Evolutionary conservation across 495 filamentous ascomycete species (phyloP), one percentile per base, ranked within the genome.

Genomic region (Talaromyces borbonicus): DNA sequence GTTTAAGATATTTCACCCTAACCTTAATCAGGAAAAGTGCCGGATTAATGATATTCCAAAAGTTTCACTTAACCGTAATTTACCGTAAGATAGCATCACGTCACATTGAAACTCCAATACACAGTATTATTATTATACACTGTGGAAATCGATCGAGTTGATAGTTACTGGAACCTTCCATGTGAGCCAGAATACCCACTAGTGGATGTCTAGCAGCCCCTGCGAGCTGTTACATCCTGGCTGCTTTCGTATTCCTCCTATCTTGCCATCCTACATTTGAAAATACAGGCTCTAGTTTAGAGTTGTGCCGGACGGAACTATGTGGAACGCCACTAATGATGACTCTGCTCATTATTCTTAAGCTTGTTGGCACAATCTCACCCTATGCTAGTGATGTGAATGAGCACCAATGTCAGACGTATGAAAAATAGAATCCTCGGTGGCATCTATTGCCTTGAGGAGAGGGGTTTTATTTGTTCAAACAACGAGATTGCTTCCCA

Each of bases 301-400:
- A 43, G 40, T 43, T 20, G 46, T 37, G 20, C 35, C 23, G 46
- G 30, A 31, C 19, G n/a, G 18, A 23, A 48, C 19, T 29, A 29
- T 5, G 35, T 36, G 33, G 16, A 37, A 19, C 8, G 16, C 35
- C 23, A 19, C 20, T 39, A 39, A 39, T 39, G 7, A 41, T 48
- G 26, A 39, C 33, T 27, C 46, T 48, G 26, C 33, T 39, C 32
- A 48, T 48, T 20, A 41, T 46, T 46, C n/a, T 46, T 33, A 16
- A n/a, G 31, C 43, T 46, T 48, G 24, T 48, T 39, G 32, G 35
- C 32, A 48, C 25, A 16, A 37, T 5, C 32, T 40, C 41, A n/a
- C 29, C 32, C 35, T 27, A 29, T 37, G 26, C 35, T 29, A 37
- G 31, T 37, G 23, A 48, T 35, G 20, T 38, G 22, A 20, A 38